Percentiles rank a stretch among this genome's conserved stretches.
These are phyloP conservation scores for Phytopythium delawarense DNA, from an alignment of 352 stramenopile genomes.

Conservation along the genomic window DNA sequence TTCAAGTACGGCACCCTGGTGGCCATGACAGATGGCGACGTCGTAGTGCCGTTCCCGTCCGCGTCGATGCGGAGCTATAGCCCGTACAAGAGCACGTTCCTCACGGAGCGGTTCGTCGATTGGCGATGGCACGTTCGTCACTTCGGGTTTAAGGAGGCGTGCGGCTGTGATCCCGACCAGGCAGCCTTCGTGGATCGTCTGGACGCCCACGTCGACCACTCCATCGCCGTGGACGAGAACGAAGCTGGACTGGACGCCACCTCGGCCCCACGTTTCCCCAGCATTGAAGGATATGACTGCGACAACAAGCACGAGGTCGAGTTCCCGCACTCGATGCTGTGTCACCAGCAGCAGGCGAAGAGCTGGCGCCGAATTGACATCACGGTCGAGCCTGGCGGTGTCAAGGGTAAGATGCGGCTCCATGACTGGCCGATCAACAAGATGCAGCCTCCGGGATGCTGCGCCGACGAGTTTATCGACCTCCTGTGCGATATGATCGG, in stretches of 20 bases:
- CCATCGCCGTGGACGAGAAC: slow-evolving; percentile 30
- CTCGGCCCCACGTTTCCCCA: slow-evolving; percentile 33
- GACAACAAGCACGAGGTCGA: slow-evolving; percentile 81
- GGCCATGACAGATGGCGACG: slow-evolving; percentile 72
- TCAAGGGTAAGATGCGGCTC: slow-evolving; percentile 70
- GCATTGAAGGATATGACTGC: slow-evolving; percentile 56
- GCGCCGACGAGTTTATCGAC: slow-evolving; percentile 68
- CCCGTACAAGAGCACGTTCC: slow-evolving; percentile 47
- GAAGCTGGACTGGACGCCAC: slow-evolving; percentile 36
- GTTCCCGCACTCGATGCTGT: slow-evolving; percentile 61
- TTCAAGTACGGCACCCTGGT: slow-evolving; percentile 64
- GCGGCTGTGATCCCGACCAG: not conserved
- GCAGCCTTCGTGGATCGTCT: slow-evolving; percentile 29
- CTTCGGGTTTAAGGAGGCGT: slow-evolving; percentile 37
- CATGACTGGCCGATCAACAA: slow-evolving; percentile 82
- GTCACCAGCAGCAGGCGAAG: slow-evolving; percentile 41
- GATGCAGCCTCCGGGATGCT: slow-evolving; percentile 61
- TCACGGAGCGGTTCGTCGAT: slow-evolving; percentile 45
- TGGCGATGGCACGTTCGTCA: slow-evolving; percentile 76
- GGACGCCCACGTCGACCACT: slow-evolving; percentile 40
- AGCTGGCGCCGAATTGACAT: slow-evolving; percentile 65
- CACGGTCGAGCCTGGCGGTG: slow-evolving; percentile 48
- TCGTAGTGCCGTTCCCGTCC: slow-evolving; percentile 69
- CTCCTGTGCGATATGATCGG: slow-evolving; percentile 66
- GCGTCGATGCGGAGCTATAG: slow-evolving; percentile 71